Evolutionary conservation across 768 basidiomycete genomes (phyloP), one percentile per base, ranked within the genome.

Genomic region (Leccinum pellstonianum): DNA sequence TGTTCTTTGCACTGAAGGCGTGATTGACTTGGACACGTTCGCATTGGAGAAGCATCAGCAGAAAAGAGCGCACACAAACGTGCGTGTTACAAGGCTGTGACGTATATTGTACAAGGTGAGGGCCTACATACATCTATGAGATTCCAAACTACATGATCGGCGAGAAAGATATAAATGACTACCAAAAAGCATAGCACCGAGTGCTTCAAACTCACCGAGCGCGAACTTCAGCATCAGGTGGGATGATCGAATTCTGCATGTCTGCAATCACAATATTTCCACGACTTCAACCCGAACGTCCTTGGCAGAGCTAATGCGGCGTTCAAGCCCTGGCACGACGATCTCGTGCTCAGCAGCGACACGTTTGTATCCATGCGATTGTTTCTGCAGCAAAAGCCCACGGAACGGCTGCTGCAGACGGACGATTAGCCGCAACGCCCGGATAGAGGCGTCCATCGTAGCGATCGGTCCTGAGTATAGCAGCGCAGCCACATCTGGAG

Each of bases 1-100:
- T 82, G 0, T 80, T 80, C 68, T 81, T 73, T 52, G 77, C 67
- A 3, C 14, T 54, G 4, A 38, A 38, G 3, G 43, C 29, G 29
- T 29, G 29, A 29, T 23, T 19, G 8, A 38, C 37, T 38, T 38
- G 37, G 7, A 38, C 8, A 17, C 15, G 7, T 15, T 38, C 15
- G 15, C 37, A 17, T 38, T 17, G 15, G 15, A 38, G 37, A 38
- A 38, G 23, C 38, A 17, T 38, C 17, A 38, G 38, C 17, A 38
- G 17, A 15, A 38, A 38, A 38, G 38, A 8, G 38, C 5, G 38
- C 17, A 38, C 17, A 17, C 15, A 15, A 17, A 8, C 17, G 7
- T 17, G 38, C 15, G 15, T 8, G 8, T 38, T 17, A 38, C 38
- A 38, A 38, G 17, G 38, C 15, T 3, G 38, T 8, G 38, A 38